Percentiles rank a stretch among this genome's conserved stretches.
These are phyloP conservation scores for Leishmania tarentolae DNA, from an alignment of 208 protist species.

Conservation along the genomic window DNA sequence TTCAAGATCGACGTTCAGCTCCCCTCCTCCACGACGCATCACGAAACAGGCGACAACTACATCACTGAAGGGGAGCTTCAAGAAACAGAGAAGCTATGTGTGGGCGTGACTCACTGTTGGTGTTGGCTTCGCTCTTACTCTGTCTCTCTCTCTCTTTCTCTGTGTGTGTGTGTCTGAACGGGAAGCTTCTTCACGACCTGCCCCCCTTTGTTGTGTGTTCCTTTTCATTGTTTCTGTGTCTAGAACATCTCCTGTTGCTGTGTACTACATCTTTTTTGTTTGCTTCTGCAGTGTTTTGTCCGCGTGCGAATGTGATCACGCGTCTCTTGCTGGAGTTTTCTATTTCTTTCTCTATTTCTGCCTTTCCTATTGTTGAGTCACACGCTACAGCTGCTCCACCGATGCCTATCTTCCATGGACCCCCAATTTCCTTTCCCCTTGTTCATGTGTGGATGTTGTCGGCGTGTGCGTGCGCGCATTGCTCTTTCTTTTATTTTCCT, in stretches of 20 bases:
- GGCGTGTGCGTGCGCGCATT: neutral
- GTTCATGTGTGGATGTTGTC: neutral
- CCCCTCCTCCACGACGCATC: neutral
- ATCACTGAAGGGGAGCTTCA: neutral
- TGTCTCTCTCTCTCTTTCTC: too few species aligned
- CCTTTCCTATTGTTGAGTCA: slow-evolving; percentile 11
- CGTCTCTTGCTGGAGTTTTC: neutral
- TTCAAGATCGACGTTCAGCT: neutral
- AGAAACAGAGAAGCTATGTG: too few species aligned
- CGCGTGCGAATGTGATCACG: neutral
- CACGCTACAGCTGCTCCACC: neutral
- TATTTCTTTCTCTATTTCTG: neutral
- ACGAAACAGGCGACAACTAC: neutral
- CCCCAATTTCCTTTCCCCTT: neutral
- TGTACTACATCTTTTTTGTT: neutral
- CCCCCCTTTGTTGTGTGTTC: too few species aligned
- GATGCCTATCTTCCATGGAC: neutral
- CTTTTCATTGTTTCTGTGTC: neutral
- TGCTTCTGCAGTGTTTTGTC: neutral
- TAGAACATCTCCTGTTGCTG: neutral
- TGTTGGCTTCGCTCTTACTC: too few species aligned
- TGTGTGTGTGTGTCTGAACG: too few species aligned
- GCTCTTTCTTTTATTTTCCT: neutral
- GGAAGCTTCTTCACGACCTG: too few species aligned
- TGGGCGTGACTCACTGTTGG: too few species aligned